A percentile compares a stretch with the other conserved stretches of the same genome.
These are phyloP conservation scores for Lichina pygmaea DNA, from an alignment of 495 filamentous ascomycete species.

Conservation along the genomic window DNA sequence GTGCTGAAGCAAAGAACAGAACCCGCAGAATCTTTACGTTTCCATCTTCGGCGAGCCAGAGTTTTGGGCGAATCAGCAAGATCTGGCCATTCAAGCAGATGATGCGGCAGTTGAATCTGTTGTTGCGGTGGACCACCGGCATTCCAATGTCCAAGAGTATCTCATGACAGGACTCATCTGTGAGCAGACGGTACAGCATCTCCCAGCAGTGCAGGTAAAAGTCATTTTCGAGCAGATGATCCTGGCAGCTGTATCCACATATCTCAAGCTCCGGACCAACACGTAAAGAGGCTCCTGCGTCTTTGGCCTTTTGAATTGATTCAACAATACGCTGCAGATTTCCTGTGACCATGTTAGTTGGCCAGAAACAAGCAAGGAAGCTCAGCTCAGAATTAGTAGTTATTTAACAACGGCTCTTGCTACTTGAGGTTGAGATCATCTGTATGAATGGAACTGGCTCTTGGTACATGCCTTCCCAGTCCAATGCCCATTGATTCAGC, in stretches of 20 bases:
- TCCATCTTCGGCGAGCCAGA: constrained; percentile 60
- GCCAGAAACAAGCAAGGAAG: too few relatives aligned
- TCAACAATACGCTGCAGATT: constrained; percentile 52
- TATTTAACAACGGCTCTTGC: too few relatives aligned
- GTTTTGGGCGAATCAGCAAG: constrained; percentile 55
- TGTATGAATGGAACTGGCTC: too few relatives aligned
- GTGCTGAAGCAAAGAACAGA: background rate
- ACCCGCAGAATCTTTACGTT: constrained; percentile 10
- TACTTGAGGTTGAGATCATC: too few relatives aligned
- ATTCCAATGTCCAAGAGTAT: constrained; percentile 63
- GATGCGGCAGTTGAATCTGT: constrained; percentile 48
- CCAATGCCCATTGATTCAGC: constrained; percentile 40
- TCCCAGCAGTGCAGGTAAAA: constrained; percentile 48
- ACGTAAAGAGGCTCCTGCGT: constrained; percentile 37
- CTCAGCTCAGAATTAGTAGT: too few relatives aligned
- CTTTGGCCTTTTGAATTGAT: constrained; percentile 45
- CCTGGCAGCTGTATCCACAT: constrained; percentile 25
- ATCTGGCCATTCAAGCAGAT: constrained; percentile 42
- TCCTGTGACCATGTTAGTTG: too few relatives aligned
- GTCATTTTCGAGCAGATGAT: constrained; percentile 39
- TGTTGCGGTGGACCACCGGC: constrained; percentile 23
- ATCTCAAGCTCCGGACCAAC: constrained; percentile 55
- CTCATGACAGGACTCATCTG: constrained; percentile 34
- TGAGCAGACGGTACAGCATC: constrained; percentile 35
- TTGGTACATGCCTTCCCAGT: constrained; percentile 31